These are phyloP conservation scores for Fusarium tricinctum DNA, from an alignment of 2,329 filamentous ascomycete genomes.

Conservation along the genomic window DNA sequence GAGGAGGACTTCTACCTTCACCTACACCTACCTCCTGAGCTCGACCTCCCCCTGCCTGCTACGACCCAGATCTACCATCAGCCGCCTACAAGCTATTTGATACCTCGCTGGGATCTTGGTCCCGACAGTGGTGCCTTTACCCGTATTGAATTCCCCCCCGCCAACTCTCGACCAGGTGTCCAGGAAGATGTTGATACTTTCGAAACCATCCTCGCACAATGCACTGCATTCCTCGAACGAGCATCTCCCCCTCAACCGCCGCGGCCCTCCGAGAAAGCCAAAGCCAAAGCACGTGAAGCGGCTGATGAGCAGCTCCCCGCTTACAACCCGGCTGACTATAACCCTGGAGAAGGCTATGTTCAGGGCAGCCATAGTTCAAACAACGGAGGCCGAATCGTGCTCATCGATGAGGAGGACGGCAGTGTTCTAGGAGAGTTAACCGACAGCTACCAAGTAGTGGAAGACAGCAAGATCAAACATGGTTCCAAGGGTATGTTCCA, in stretches of 20 bases:
- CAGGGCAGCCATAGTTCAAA: conserved; percentile 70
- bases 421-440: conserved; percentile 93
- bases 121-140: conserved; percentile 92
- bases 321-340: conserved; percentile 88
- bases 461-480: conserved; percentile 79
- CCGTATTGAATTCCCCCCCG: conserved; percentile 86
- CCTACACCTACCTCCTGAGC: conserved; percentile 91
- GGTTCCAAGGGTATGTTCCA: conserved; percentile 86
- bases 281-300: conserved; percentile 59
- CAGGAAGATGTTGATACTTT: conserved; percentile 97
- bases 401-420: conserved; percentile 96
- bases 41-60: conserved; percentile 92
- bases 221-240: conserved; percentile 93
- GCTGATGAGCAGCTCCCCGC: conserved; percentile 64
- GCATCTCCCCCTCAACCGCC: conserved; percentile 71
- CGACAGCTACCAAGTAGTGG: conserved; percentile 83
- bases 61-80: conserved; percentile 98
- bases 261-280: conserved; percentile 52
- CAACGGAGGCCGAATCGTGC: conserved; percentile 80
- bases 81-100: conserved; percentile 91
- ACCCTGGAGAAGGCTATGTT: conserved; percentile 83
- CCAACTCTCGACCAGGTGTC: conserved; percentile 78
- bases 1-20: conserved; percentile 98
- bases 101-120: conserved; percentile 94
- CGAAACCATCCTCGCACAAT: conserved; percentile 97